Percentiles rank a stretch among this genome's conserved stretches.
Conservation (phyloP, 305 asterid species). For the Solanum hybrid region DNA sequence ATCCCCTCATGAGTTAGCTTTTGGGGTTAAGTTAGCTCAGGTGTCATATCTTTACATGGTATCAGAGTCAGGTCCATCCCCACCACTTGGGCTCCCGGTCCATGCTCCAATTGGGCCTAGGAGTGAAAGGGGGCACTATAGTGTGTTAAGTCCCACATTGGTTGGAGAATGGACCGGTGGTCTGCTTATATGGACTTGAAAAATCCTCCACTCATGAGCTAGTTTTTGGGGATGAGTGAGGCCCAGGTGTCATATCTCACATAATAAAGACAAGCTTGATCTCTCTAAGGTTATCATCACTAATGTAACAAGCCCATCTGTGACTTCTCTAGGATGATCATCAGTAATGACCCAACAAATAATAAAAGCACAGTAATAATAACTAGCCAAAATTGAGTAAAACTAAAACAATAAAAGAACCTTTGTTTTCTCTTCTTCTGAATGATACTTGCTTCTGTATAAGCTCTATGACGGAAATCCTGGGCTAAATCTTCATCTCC, state of each 20-base stretch:
- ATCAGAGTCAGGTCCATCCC: not conserved
- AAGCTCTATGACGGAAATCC: slow-evolving; percentile 82
- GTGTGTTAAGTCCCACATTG: not conserved
- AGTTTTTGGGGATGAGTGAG: not conserved
- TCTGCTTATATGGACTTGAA: not conserved
- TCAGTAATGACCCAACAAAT: not conserved
- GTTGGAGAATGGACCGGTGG: not conserved
- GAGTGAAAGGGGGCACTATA: not conserved
- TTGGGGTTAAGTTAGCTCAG: not conserved
- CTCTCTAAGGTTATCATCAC: not conserved
- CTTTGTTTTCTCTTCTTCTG: slow-evolving; percentile 65
- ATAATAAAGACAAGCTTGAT: not conserved
- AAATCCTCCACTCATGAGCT: not conserved
- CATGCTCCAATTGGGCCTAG: not conserved
- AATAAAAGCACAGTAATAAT: not conserved
- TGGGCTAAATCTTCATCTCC: slow-evolving; percentile 65
- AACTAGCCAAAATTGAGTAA: slow-evolving; percentile 1
- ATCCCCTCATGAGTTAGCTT: not conserved
- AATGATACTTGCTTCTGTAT: slow-evolving; percentile 54
- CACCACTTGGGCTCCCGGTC: not conserved
- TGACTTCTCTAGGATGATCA: not conserved
- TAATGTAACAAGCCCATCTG: not conserved
- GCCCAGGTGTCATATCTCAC: not conserved
- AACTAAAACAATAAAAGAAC: slow-evolving; percentile 26
- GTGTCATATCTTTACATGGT: not conserved